These are phyloP conservation scores for Coemansia sp. DNA, from an alignment of 192 early-diverging fungal species.

Conservation along the genomic window DNA sequence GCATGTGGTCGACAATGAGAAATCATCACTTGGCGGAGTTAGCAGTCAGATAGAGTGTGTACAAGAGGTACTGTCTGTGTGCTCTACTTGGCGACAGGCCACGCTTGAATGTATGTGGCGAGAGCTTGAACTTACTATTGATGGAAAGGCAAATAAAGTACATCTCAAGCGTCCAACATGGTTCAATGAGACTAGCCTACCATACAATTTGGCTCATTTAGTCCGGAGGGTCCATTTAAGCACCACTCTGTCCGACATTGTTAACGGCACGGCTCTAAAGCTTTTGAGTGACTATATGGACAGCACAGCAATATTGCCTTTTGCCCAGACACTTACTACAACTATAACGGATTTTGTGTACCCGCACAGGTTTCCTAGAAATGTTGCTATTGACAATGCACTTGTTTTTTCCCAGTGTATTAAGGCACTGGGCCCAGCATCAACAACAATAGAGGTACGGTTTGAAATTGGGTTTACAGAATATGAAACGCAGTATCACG, in stretches of 20 bases:
- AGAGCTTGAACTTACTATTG: not conserved
- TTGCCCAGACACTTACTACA: not conserved
- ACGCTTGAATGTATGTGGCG: not conserved
- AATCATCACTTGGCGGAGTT: not conserved
- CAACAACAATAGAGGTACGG: not conserved
- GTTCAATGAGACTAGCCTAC: not conserved
- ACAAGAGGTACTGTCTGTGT: not conserved
- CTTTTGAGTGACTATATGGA: not conserved
- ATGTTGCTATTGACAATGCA: not conserved
- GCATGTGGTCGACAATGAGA: not conserved
- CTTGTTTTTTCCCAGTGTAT: not conserved
- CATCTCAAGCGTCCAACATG: not conserved
- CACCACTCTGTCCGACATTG: not conserved
- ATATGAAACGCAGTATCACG: not conserved
- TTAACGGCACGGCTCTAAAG: not conserved
- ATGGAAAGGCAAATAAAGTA: not conserved
- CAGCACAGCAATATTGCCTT: not conserved
- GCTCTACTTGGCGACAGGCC: not conserved
- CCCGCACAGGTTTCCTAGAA: not conserved
- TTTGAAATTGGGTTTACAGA: not conserved
- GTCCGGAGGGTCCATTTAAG: not conserved
- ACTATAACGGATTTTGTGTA: not conserved
- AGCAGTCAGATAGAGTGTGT: not conserved
- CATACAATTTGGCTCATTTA: not conserved
- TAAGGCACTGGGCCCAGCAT: not conserved